Evolutionary conservation across 352 stramenopile species (phyloP), one percentile per base, ranked within the genome.

Genomic region (Phytophthora constricta): DNA sequence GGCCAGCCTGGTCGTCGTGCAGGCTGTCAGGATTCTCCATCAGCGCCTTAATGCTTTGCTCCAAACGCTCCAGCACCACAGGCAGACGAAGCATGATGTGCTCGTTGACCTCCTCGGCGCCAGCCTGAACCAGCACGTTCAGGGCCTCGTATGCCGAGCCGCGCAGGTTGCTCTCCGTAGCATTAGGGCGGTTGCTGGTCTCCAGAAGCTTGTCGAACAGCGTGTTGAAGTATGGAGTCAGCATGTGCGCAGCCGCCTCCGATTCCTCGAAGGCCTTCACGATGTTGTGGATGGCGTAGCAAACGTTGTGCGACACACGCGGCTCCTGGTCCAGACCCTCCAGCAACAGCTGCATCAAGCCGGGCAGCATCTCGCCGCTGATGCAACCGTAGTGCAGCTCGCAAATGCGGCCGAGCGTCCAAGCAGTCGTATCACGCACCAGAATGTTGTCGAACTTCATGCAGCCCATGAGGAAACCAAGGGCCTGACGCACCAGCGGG

Each of bases 271-370:
- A 98, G 1, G 93, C 90, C 68, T 96, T 92, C n/a, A 97, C 96
- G 39, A 99, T 91, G 68, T 98, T 98, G 87, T 98, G 95, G 66
- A 99, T 97, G 11, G 96, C 97, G 60, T 98, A 98, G 72, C 95
- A 99, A 50, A 97, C 93, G 67, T 98, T 97, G 62, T 93, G 89
- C n/a, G 91, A 93, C 51, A 99, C 95, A 68, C 88, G 87, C n/a
- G 89, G 86, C 50, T 96, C 88, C 45, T 95, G 82, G 53, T 95
- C 77, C 25, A 97, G 68, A n/a, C 83, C 88, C 52, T 91, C 74
- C 3, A 97, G 68, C 27, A 98, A 72, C n/a, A 92, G 54, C 81
- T 95, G 80, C 71, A 98, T 93, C 34, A 98, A 66, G 13, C 74
- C 72, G 17, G 90, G 91, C 55, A 99, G 87, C 60, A 96, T 94